phyloP scores from a whole-genome alignment of 2,329 filamentous ascomycete genomes.

The Amauroascus niger region DNA sequence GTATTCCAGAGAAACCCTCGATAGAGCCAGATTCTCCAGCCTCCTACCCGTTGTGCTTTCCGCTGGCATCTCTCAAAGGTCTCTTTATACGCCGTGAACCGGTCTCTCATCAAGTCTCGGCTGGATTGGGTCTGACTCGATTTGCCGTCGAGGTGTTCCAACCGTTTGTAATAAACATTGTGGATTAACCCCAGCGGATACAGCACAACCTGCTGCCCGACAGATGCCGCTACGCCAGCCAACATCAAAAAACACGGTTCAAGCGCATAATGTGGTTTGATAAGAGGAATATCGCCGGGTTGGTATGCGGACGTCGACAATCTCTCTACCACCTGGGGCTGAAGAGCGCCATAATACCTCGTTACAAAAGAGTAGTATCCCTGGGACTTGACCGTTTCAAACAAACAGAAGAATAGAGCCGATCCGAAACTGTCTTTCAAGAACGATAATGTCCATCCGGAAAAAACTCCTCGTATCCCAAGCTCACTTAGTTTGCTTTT shows the following conservation, averaged over 20 bases:
- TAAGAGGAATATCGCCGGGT: conserved; percentile 35
- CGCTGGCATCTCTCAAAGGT: conserved; percentile 47
- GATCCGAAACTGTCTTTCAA: conserved; percentile 52
- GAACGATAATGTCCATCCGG: conserved; percentile 52
- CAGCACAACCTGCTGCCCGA: conserved; percentile 50
- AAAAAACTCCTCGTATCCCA: conserved; percentile 52
- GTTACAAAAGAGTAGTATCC: conserved; percentile 52
- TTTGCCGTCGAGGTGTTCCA: conserved; percentile 51
- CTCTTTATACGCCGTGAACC: conserved; percentile 52
- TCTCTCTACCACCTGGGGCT: conserved; percentile 22
- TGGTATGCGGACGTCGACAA: conserved; percentile 23
- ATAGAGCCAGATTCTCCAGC: conserved; percentile 50
- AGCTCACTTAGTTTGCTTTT: conserved; percentile 50
- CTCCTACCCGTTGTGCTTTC: conserved; percentile 43
- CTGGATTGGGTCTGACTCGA: conserved; percentile 35
- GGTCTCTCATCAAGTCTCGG: conserved; percentile 42
- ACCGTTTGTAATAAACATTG: conserved; percentile 49
- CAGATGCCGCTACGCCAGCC: conserved; percentile 50
- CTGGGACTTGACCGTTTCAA: conserved; percentile 56
- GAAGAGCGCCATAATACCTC: conserved; percentile 45
- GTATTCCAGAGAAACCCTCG: conserved; percentile 48
- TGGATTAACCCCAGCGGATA: conserved; percentile 53
- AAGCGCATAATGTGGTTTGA: conserved; percentile 53
- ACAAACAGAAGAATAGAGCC: conserved; percentile 53
- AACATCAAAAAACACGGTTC: conserved; percentile 53